phyloP scores from a whole-genome alignment of 352 stramenopile genomes.

The Hyaloperonospora arabidopsidis region DNA sequence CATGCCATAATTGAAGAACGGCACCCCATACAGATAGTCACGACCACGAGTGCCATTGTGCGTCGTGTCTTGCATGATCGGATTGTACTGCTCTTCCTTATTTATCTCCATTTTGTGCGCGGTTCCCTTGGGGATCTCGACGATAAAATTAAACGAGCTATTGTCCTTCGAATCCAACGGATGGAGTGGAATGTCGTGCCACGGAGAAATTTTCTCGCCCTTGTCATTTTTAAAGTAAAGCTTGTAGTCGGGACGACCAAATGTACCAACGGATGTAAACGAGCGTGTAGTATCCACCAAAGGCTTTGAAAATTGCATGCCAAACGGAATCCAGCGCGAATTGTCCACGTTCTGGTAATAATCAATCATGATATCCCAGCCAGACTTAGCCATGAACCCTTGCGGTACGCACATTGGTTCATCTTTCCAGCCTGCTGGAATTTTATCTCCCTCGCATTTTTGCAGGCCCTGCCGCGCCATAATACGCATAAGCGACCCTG shows the following conservation, averaged over 20 bases:
- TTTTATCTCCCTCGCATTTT: constrained; percentile 77
- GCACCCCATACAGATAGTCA: constrained; percentile 93
- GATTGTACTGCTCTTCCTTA: constrained; percentile 91
- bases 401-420: constrained; percentile 90
- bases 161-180: constrained; percentile 37
- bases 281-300: constrained; percentile 35
- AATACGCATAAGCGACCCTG: constrained; percentile 94
- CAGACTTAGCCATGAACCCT: constrained; percentile 97
- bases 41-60: constrained; percentile 92
- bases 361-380: constrained; percentile 97
- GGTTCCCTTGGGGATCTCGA: constrained; percentile 97
- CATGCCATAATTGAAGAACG: constrained; percentile 99
- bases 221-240: constrained; percentile 65
- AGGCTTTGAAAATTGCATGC: constrained; percentile 56
- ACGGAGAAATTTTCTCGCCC: constrained; percentile 87
- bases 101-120: constrained; percentile 99
- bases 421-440: constrained; percentile 66
- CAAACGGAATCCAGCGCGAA: constrained; percentile 70
- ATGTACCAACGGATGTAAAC: constrained; percentile 56
- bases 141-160: constrained; percentile 91
- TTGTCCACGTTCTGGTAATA: constrained; percentile 96
- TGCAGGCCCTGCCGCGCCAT: constrained; percentile 92
- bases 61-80: constrained; percentile 98
- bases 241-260: constrained; percentile 70
- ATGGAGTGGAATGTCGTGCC: constrained; percentile 95